Evolutionary conservation across 1,284 basidiomycete genomes (phyloP).

Genomic region (Chondrostereum purpureum): DNA sequence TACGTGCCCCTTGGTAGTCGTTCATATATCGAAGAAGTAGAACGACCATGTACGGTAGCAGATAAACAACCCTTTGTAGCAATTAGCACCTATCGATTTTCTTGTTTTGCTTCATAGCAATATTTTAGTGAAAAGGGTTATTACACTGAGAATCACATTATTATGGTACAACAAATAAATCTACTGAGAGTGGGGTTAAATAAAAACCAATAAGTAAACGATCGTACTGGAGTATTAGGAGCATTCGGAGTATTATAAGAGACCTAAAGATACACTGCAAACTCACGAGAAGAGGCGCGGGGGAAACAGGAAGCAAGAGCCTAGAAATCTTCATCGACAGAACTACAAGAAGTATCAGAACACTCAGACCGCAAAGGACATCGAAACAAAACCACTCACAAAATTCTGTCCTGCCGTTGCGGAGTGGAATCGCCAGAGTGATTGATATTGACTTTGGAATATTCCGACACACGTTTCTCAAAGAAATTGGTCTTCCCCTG

Average conservation of each 20-base stretch:
- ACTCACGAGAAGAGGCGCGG: too few species aligned
- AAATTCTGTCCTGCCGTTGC: neutral
- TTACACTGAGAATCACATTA: too few species aligned
- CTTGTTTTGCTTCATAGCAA: too few species aligned
- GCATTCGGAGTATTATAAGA: too few species aligned
- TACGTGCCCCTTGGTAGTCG: conserved; percentile 48
- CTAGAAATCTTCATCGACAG: neutral
- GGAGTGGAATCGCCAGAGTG: conserved; percentile 10
- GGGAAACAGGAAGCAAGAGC: neutral
- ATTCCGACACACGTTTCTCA: conserved; percentile 80
- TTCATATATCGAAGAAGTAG: conserved; percentile 79
- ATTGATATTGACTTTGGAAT: conserved; percentile 40
- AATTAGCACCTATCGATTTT: conserved; percentile 8
- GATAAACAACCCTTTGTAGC: conserved; percentile 1
- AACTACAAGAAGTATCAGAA: too few species aligned
- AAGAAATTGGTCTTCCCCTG: conserved; percentile 74
- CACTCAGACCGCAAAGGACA: too few species aligned
- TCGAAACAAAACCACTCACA: neutral
- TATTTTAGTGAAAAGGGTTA: too few species aligned
- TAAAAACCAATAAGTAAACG: too few species aligned
- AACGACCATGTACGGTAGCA: too few species aligned
- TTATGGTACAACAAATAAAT: too few species aligned
- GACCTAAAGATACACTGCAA: neutral
- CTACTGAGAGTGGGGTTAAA: neutral
- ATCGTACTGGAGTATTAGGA: too few species aligned